These are phyloP conservation scores for Acer negundo DNA, from an alignment of 345 rosid species.

Conservation along the genomic window DNA sequence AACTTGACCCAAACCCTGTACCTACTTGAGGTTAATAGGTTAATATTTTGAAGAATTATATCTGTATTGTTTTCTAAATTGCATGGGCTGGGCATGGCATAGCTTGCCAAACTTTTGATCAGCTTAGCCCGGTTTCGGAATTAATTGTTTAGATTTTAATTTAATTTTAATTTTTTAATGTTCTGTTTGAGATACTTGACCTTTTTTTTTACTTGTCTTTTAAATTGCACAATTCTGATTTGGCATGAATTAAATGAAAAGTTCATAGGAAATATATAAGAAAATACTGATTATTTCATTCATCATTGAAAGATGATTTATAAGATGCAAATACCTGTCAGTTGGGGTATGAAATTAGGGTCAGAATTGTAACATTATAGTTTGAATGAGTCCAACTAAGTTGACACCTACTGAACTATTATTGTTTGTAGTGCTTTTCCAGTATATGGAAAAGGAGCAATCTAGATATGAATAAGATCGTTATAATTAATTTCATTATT, in stretches of 20 bases:
- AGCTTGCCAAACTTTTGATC: too few species aligned
- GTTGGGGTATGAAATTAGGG: not conserved
- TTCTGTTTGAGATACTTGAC: not conserved
- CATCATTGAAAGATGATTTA: not conserved
- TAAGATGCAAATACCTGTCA: not conserved
- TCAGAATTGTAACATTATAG: not conserved
- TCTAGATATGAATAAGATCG: not conserved
- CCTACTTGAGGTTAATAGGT: not conserved
- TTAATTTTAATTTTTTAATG: too few species aligned
- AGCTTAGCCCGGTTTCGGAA: not conserved
- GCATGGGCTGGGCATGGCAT: not conserved
- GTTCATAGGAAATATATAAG: not conserved
- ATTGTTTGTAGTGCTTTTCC: not conserved
- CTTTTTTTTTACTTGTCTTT: not conserved
- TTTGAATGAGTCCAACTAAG: not conserved
- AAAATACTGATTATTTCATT: not conserved
- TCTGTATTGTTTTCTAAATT: not conserved
- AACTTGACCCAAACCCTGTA: not conserved
- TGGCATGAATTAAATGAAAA: not conserved
- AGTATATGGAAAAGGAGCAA: not conserved
- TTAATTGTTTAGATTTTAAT: too few species aligned
- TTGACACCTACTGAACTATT: not conserved
- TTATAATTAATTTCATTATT: too few species aligned
- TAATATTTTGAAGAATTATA: too few species aligned
- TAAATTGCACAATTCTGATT: not conserved